These are phyloP conservation scores for Triticum turgidum DNA, from an alignment of 176 grass and related monocot species.

Conservation along the genomic window DNA sequence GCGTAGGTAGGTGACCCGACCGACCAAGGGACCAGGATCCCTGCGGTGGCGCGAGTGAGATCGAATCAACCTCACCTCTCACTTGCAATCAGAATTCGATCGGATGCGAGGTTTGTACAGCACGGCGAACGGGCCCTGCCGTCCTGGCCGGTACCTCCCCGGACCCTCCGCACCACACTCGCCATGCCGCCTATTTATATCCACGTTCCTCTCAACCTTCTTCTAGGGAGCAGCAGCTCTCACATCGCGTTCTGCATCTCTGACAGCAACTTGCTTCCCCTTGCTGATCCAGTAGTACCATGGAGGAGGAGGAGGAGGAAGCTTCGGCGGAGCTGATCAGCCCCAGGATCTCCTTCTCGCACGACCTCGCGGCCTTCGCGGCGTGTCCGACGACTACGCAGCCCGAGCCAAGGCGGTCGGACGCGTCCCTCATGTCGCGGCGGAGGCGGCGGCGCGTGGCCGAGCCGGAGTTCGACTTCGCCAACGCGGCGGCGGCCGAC, in stretches of 20 bases:
- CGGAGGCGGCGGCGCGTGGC: neutral
- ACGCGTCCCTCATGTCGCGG: neutral
- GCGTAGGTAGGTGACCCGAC: constrained; percentile 46
- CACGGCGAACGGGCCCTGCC: neutral
- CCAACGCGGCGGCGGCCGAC: constrained; percentile 16
- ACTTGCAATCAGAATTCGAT: neutral
- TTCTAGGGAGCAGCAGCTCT: neutral
- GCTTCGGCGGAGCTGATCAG: constrained; percentile 36
- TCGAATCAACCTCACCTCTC: constrained; percentile 35
- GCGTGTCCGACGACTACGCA: neutral
- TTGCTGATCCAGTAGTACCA: neutral
- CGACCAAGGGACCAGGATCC: constrained; percentile 36
- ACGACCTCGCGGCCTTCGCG: constrained; percentile 23
- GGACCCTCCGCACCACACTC: neutral
- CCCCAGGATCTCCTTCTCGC: constrained; percentile 70
- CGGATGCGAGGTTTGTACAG: constrained; percentile 45
- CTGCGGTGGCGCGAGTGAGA: neutral
- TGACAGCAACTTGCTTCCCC: neutral
- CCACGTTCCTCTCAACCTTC: neutral
- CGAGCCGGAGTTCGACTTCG: constrained; percentile 49
- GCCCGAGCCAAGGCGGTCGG: neutral
- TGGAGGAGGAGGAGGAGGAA: constrained; percentile 4
- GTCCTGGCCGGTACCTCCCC: neutral
- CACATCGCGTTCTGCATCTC: neutral
- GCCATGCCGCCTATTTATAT: constrained; percentile 32